Evolutionary conservation across 257 asterid species (phyloP), one percentile per base, ranked within the genome.

Genomic region (Capsicum pubescens): DNA sequence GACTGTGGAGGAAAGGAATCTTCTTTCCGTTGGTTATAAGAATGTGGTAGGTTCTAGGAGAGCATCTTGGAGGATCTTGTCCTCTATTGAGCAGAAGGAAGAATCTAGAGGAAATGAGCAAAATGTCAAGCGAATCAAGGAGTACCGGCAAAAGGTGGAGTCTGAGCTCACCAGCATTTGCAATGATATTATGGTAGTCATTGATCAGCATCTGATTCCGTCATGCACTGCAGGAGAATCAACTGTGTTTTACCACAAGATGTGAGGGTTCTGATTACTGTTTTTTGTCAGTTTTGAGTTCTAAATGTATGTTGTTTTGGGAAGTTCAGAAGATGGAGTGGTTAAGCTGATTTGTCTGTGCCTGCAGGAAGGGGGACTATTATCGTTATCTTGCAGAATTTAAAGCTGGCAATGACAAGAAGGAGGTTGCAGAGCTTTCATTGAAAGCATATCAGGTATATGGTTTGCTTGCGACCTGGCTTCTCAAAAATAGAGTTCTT

Each of bases 21-120:
- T 94, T 89, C 90, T 94, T 7, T 94, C 98, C n/a, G 98, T 94
- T 19, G 98, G 98, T 17, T 94, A 92, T 90, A 94, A 94, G 92
- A 94, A 94, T 80, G 97, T 94, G 86, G 89, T 94, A 26, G 98
- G 98, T 58, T 92, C 97, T 60, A 91, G 93, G 52, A 91, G 98
- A 87, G 98, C 98, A 59, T 90, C 98, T 0, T 94, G 98, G 98
- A 93, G 98, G 91, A 94, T 94, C 83, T 87, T 94, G 84, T 94
- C 98, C 52, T 94, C 98, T 3, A 93, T 94, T 83, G 98, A 94
- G 89, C 97, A 92, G 89, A 94, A 94, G 86, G 98, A 94, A 87
- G 98, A 93, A 70, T 91, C 94, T 1, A 91, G 97, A 87, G 97
- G 98, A 64, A 93, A 94, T n/a, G 98, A 91, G 79, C 88, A 58